A percentile compares a stretch with the other conserved stretches of the same genome.
phyloP scores from a whole-genome alignment of 192 early-diverging fungal genomes.

The Entophlyctis helioformis region DNA sequence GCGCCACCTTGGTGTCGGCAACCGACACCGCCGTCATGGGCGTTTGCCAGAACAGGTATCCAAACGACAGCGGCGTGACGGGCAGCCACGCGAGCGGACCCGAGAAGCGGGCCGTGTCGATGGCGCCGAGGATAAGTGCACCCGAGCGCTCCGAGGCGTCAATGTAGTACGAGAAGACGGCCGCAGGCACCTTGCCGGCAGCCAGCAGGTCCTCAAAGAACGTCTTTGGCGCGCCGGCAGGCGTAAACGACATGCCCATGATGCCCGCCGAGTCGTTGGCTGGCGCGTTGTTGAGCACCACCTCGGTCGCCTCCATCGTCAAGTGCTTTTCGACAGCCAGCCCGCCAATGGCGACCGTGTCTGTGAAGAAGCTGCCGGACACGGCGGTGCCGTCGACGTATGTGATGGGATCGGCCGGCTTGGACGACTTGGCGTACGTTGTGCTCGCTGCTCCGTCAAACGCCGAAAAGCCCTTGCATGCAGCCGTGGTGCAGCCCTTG shows the following conservation, averaged over 20 bases:
- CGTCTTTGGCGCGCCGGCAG: neutral
- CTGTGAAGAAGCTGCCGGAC: conserved; percentile 11
- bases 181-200: conserved; percentile 1
- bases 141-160: conserved; percentile 6
- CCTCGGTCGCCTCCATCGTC: conserved; percentile 4
- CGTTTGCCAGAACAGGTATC: conserved; percentile 6
- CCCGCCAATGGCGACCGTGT: conserved; percentile 11
- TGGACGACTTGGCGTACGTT: conserved; percentile 9
- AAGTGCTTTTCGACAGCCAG: conserved; percentile 8
- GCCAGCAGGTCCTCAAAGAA: conserved; percentile 12
- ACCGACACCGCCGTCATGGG: conserved; percentile 3
- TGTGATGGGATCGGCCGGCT: conserved; percentile 7
- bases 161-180: conserved; percentile 25
- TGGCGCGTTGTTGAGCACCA: neutral
- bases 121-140: conserved; percentile 21
- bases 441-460: conserved; percentile 14
- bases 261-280: conserved; percentile 23
- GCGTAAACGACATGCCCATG: conserved; percentile 22
- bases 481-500: conserved; percentile 6
- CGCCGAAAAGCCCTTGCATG: conserved; percentile 5
- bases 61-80: conserved; percentile 1
- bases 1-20: neutral
- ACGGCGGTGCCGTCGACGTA: conserved; percentile 26
- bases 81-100: conserved; percentile 10
- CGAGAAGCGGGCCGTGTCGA: conserved; percentile 15